phyloP scores from a whole-genome alignment of 2,329 filamentous ascomycete genomes.

The Alternaria longipes region DNA sequence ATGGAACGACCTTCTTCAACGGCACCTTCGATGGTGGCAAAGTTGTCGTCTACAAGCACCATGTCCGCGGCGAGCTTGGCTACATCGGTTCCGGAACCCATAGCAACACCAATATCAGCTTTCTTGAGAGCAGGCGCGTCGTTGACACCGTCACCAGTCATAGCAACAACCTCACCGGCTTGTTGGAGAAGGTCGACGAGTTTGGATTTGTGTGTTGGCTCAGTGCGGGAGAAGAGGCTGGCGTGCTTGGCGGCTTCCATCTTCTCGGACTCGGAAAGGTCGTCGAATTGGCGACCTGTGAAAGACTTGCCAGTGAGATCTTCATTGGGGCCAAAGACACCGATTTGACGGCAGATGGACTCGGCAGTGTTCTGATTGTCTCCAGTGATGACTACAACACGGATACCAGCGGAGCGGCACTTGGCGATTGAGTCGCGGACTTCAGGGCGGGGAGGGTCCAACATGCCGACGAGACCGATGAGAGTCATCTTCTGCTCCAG shows the following conservation, averaged over 20 bases:
- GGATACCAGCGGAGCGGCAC: constrained; percentile 92
- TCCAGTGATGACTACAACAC: constrained; percentile 96
- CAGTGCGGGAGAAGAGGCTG: constrained; percentile 93
- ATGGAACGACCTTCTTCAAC: constrained; percentile 98
- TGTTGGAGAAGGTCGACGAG: constrained; percentile 96
- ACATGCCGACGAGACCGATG: constrained; percentile 92
- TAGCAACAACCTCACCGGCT: constrained; percentile 92
- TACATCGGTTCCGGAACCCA: constrained; percentile 98
- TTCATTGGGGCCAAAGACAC: constrained; percentile 84
- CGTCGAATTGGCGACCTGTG: constrained; percentile 94
- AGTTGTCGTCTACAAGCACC: constrained; percentile 98
- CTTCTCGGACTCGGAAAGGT: constrained; percentile 79
- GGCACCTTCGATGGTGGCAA: constrained; percentile 94
- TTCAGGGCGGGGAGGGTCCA: constrained; percentile 94
- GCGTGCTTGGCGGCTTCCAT: constrained; percentile 84
- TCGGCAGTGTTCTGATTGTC: constrained; percentile 98
- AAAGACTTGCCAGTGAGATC: constrained; percentile 91
- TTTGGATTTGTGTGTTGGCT: constrained; percentile 96
- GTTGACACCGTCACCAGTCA: constrained; percentile 99
- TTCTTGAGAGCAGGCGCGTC: constrained; percentile 98
- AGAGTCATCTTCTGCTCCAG: constrained; percentile 95
- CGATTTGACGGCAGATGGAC: constrained; percentile 96
- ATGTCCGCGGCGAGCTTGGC: constrained; percentile 97
- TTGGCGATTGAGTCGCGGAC: constrained; percentile 85
- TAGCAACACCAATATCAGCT: constrained; percentile 97